These are phyloP conservation scores for Fimicolochytrium jonesii DNA, from an alignment of 192 early-diverging fungal genomes.

Conservation along the genomic window DNA sequence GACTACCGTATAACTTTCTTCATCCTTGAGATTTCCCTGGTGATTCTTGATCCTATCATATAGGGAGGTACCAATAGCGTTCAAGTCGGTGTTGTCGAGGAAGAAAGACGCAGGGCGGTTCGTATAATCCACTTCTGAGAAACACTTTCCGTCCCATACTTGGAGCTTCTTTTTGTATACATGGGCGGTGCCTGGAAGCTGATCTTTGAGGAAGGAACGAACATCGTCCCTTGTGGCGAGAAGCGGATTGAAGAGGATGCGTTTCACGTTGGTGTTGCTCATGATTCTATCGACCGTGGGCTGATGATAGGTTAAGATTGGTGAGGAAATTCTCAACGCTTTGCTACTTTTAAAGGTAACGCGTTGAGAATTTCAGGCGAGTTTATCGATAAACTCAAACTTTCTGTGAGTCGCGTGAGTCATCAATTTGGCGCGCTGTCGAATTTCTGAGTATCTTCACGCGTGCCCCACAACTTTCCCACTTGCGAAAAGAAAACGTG, in stretches of 20 bases:
- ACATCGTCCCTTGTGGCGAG: neutral
- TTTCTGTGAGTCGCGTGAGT: too few relatives aligned
- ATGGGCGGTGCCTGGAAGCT: neutral
- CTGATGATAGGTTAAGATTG: too few relatives aligned
- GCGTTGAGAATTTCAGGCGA: too few relatives aligned
- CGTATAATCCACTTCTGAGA: neutral
- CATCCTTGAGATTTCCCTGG: neutral
- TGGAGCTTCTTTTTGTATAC: neutral
- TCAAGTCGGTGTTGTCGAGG: neutral
- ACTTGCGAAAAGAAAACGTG: too few relatives aligned
- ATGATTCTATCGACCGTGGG: too few relatives aligned
- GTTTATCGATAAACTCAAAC: too few relatives aligned
- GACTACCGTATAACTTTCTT: neutral
- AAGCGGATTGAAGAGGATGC: neutral
- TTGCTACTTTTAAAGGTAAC: too few relatives aligned
- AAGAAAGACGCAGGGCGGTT: neutral
- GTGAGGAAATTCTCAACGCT: too few relatives aligned
- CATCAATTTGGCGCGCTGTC: too few relatives aligned
- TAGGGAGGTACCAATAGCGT: neutral
- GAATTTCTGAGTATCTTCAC: too few relatives aligned
- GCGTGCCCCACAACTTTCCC: too few relatives aligned
- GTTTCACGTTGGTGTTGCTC: too few relatives aligned
- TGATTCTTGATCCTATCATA: neutral
- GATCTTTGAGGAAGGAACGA: neutral
- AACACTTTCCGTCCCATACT: neutral